Evolutionary conservation across 345 rosid species (phyloP).

Genomic region (Ricinus communis): DNA sequence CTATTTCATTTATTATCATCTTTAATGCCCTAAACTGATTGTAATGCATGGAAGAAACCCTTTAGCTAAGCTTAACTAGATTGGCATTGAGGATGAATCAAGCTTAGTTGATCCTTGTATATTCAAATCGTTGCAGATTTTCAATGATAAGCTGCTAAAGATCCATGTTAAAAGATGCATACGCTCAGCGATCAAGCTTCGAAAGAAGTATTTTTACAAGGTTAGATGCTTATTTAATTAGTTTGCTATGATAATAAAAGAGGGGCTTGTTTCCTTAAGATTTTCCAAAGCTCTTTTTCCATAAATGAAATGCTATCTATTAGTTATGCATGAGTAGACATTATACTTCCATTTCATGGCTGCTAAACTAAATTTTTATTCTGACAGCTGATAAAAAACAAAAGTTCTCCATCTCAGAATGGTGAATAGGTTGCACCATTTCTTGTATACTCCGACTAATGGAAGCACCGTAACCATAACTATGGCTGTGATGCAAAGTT

Average conservation of each 20-base stretch:
- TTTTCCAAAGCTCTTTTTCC: neutral
- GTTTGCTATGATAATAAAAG: neutral
- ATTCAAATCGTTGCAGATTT: conserved; percentile 54
- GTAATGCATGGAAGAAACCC: neutral
- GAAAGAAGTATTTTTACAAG: conserved; percentile 82
- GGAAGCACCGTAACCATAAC: neutral
- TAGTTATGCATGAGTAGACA: neutral
- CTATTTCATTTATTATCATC: neutral
- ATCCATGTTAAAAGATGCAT: conserved; percentile 69
- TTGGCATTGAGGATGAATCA: neutral
- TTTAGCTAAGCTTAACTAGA: neutral
- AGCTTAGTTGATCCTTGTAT: neutral
- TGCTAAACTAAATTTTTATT: conserved; percentile 28
- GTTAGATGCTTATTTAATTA: conserved; percentile 32
- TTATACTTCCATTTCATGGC: conserved; percentile 15
- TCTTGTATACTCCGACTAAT: neutral
- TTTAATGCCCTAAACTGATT: neutral
- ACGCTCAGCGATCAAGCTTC: conserved; percentile 70
- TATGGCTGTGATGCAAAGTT: conserved; percentile 8
- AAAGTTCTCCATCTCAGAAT: conserved; percentile 20
- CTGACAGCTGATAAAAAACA: conserved; percentile 46
- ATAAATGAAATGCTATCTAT: neutral
- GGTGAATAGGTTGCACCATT: conserved; percentile 14
- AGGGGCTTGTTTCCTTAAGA: neutral
- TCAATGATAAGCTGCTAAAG: conserved; percentile 77